These are phyloP conservation scores for Trametes meyenii DNA, from an alignment of 768 basidiomycete species.

Conservation along the genomic window DNA sequence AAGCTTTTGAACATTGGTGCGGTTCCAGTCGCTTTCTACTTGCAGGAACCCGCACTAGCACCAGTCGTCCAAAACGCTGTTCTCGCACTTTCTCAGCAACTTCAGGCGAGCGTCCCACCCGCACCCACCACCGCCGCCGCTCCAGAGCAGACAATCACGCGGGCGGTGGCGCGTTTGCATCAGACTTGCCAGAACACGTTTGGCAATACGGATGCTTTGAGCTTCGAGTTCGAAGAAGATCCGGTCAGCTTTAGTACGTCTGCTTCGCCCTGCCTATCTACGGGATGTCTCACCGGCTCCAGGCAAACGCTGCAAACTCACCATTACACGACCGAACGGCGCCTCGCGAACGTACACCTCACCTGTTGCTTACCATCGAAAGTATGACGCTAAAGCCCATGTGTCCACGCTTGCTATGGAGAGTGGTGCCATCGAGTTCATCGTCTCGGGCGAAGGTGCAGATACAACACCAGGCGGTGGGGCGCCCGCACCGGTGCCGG, in stretches of 20 bases:
- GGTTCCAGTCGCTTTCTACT: conserved; percentile 3
- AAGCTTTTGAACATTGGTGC: conserved; percentile 12
- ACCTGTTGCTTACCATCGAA: conserved; percentile 44
- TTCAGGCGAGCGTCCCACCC: neutral
- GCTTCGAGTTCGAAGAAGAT: conserved; percentile 28
- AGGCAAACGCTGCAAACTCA: conserved; percentile 66
- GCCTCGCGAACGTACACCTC: conserved; percentile 55
- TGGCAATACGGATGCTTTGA: conserved; percentile 27
- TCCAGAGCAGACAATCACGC: neutral
- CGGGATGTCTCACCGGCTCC: neutral
- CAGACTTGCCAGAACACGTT: conserved; percentile 32
- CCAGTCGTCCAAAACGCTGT: neutral
- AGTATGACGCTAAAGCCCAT: conserved; percentile 55
- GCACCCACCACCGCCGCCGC: neutral
- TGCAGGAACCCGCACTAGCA: conserved; percentile 8
- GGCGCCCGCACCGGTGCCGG: conserved; percentile 8
- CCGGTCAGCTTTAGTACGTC: conserved; percentile 18
- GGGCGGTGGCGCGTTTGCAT: conserved; percentile 23
- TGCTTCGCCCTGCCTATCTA: neutral
- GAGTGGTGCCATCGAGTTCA: conserved; percentile 64
- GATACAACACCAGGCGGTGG: conserved; percentile 32
- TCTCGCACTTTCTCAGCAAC: neutral
- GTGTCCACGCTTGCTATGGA: conserved; percentile 58
- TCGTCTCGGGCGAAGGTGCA: conserved; percentile 48
- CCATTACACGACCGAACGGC: conserved; percentile 59